Base-by-base conservation (phyloP, 495 filamentous ascomycete genomes). In the Aspergillus sclerotiicarbonarius region DNA sequence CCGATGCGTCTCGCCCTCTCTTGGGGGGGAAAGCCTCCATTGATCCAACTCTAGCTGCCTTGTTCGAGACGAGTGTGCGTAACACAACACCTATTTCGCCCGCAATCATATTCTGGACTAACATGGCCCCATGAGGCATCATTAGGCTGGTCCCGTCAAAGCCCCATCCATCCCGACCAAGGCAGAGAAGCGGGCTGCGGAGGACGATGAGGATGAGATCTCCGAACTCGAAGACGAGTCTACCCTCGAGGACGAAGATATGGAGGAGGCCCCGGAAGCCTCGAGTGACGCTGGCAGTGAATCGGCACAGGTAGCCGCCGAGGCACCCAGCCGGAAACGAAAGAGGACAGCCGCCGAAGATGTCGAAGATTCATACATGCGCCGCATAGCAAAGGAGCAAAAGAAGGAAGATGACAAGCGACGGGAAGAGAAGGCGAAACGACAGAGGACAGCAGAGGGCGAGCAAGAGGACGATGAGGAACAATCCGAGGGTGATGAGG, bases 51-150 rank as follows among this genome's bases (percentile, higher is more conserved):
- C 66, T 97, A 61, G 85, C 88, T 59, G 87, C 89, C 49, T 80
- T 97, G 25, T 97, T 97, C 72, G 80, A 87, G 30, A 78, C 82
- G 29, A 93, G 90, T 76, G 91, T 94, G 78, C 72, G 88, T 41
- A 25, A 25, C 25, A 2, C 25, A 25, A 25, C 25, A 25, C 25
- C 35, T 10, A 58, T 49, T 20, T 37, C 29, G 16, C n/a, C 51
- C 60, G 0, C 13, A 57, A 75, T 43, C 74, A 51, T 43, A 2
- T 9, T 45, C 18, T 13, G 30, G 1, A 46, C 8, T 45, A 8
- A 9, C 6, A 19, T 51, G 12, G 43, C 37, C 62, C 52, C 44
- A 45, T 51, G 51, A 12, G n/a, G 29, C 25, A 8, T 33, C 47
- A 62, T 12, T 70, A 92, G 89, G 80, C 84, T 63, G 89, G 89